phyloP scores from a whole-genome alignment of 2,329 filamentous ascomycete species.

The Cladophialophora carrionii region DNA sequence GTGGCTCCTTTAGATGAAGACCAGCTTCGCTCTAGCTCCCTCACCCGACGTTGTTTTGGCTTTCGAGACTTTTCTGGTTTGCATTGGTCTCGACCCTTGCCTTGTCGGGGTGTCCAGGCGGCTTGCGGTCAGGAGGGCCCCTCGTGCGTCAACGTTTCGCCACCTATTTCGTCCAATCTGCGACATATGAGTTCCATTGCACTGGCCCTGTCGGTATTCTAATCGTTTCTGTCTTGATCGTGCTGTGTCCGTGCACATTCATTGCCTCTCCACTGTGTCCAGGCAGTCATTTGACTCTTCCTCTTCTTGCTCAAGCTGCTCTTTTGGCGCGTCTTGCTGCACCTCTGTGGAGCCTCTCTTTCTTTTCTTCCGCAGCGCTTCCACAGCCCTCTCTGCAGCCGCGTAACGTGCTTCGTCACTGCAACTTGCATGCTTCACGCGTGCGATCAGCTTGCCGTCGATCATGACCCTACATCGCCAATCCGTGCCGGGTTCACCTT shows the following conservation, averaged over 20 bases:
- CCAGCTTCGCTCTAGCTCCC: no score
- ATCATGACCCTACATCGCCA: slow-evolving; percentile 30
- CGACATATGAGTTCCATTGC: not conserved
- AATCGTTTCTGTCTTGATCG: not conserved
- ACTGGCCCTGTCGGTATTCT: not conserved
- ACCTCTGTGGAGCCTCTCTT: not conserved
- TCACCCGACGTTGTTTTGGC: no score
- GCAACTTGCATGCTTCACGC: slow-evolving; percentile 21
- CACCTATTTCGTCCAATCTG: not conserved
- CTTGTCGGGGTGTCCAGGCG: no score
- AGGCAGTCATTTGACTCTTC: not conserved
- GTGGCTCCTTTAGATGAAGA: no score
- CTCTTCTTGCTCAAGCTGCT: not conserved
- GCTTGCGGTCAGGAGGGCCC: no score
- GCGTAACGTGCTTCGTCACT: slow-evolving; percentile 30
- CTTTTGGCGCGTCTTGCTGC: not conserved
- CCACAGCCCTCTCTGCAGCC: slow-evolving; percentile 29
- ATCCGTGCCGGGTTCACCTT: not conserved
- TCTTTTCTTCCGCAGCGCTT: slow-evolving; percentile 9
- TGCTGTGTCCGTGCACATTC: not conserved
- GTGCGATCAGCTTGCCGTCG: slow-evolving; percentile 18
- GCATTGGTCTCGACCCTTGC: no score
- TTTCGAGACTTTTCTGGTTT: no score
- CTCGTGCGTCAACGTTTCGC: not conserved
- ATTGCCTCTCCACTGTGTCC: not conserved